Conservation (phyloP, 148 eudicot genomes). For the Linanthus parryae region DNA sequence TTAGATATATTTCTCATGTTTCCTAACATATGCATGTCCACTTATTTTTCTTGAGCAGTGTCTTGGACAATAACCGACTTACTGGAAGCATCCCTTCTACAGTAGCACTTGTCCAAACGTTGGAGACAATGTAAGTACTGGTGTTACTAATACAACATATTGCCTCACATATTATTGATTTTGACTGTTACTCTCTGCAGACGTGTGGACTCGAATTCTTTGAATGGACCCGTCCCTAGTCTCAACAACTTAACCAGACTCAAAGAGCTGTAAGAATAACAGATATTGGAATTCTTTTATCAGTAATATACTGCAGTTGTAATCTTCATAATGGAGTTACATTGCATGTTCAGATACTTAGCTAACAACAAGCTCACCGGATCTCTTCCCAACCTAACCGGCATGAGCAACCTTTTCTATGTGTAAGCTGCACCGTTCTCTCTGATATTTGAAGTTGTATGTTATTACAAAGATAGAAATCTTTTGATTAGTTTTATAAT, state of each 20-base stretch:
- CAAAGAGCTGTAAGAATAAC: slow-evolving; percentile 43
- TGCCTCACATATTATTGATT: not conserved
- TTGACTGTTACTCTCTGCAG: slow-evolving; percentile 26
- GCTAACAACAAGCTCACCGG: slow-evolving; percentile 68
- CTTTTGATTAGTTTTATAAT: too few species aligned
- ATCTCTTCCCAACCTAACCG: slow-evolving; percentile 59
- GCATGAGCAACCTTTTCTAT: slow-evolving; percentile 42
- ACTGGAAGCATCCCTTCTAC: slow-evolving; percentile 56
- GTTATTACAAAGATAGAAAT: too few species aligned
- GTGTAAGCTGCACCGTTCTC: slow-evolving; percentile 47
- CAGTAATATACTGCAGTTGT: not conserved
- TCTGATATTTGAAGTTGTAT: too few species aligned
- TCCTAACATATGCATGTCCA: not conserved
- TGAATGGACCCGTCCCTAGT: slow-evolving; percentile 50
- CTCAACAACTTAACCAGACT: slow-evolving; percentile 47
- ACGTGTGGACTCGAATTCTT: slow-evolving; percentile 65
- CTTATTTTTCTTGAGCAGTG: slow-evolving; percentile 29
- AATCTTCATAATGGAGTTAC: not conserved
- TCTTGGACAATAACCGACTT: slow-evolving; percentile 66
- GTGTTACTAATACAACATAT: slow-evolving; percentile 3
- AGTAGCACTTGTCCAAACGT: slow-evolving; percentile 46
- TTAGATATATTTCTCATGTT: not conserved
- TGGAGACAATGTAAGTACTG: slow-evolving; percentile 69
- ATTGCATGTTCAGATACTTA: slow-evolving; percentile 43
- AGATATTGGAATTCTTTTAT: not conserved